Percentiles rank a stretch among this genome's conserved stretches.
Evolutionary conservation across 805 yeast genomes (phyloP).

Genomic region (Barnettozyma pratensis): DNA sequence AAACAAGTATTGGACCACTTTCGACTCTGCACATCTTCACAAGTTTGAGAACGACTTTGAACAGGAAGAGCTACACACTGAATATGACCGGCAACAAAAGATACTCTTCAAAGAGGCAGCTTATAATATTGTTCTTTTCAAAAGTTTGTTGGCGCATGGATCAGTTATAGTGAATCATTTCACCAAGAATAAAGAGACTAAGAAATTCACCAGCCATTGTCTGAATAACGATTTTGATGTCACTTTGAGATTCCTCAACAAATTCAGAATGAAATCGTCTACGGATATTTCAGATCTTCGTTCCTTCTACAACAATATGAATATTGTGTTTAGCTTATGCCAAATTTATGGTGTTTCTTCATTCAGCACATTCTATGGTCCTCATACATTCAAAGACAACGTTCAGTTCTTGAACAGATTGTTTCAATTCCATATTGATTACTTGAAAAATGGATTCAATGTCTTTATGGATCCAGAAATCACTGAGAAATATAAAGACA

Average conservation of each 20-base stretch:
- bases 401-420: slow-evolving; percentile 18
- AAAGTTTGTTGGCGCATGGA: slow-evolving; percentile 20
- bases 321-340: slow-evolving; percentile 22
- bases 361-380: slow-evolving; percentile 19
- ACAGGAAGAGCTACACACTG: slow-evolving; percentile 17
- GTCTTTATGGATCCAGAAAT: slow-evolving; percentile 14
- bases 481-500: slow-evolving; percentile 6
- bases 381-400: slow-evolving; percentile 20
- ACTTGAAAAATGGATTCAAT: slow-evolving; percentile 17
- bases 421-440: slow-evolving; percentile 18
- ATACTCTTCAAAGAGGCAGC: slow-evolving; percentile 18
- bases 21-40: slow-evolving; percentile 4
- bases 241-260: slow-evolving; percentile 22
- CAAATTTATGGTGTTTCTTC: slow-evolving; percentile 22
- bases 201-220: slow-evolving; percentile 7
- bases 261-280: slow-evolving; percentile 15
- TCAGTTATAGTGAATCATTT: slow-evolving; percentile 17
- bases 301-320: slow-evolving; percentile 17
- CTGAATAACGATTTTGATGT: slow-evolving; percentile 23
- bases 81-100: slow-evolving; percentile 17
- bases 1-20: slow-evolving; percentile 18
- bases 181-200: slow-evolving; percentile 8
- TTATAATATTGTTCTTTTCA: slow-evolving; percentile 23
- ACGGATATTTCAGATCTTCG: slow-evolving; percentile 8
- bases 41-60: slow-evolving; percentile 18